Conservation (phyloP, 2,329 filamentous ascomycete species). For the Colletotrichum tropicicola region DNA sequence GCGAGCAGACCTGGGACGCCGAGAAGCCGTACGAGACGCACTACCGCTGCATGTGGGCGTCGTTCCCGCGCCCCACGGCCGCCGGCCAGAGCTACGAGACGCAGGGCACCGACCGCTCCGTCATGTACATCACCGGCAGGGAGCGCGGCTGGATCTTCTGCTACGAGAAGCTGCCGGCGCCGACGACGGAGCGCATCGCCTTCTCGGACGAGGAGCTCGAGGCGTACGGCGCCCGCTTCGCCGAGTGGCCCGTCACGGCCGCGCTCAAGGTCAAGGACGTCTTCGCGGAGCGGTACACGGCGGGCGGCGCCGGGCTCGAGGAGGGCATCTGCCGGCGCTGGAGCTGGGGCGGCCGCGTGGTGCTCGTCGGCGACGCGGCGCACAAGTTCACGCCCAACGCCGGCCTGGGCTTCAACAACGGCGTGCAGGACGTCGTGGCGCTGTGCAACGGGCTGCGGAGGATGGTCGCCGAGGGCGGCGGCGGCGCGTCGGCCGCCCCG, state of each 20-base stretch:
- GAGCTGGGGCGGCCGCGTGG: conserved; percentile 44
- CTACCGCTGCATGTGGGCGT: conserved; percentile 46
- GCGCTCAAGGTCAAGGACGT: conserved; percentile 41
- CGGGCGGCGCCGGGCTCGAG: conserved; percentile 44
- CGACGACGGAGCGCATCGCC: conserved; percentile 34
- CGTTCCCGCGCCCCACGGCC: conserved; percentile 35
- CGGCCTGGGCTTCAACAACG: conserved; percentile 45
- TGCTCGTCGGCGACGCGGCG: conserved; percentile 45
- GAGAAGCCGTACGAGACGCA: conserved; percentile 32
- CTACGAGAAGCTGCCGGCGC: conserved; percentile 40
- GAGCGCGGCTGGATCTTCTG: conserved; percentile 42
- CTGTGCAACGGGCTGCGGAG: conserved; percentile 39
- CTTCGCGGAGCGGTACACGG: conserved; percentile 34
- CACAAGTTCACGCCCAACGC: conserved; percentile 49
- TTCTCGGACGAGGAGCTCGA: conserved; percentile 39
- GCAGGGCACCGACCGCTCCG: conserved; percentile 36
- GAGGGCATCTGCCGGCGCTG: conserved; percentile 47
- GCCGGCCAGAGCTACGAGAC: conserved; percentile 41
- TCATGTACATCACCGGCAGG: conserved; percentile 40
- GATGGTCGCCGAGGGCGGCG: not conserved
- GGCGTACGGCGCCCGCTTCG: conserved; percentile 35
- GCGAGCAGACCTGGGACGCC: conserved; percentile 16
- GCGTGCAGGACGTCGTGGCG: conserved; percentile 41
- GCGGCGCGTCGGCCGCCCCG: not conserved
- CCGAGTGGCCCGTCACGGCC: conserved; percentile 36